phyloP scores from a whole-genome alignment of 345 rosid species.

The Populus ilicifolia region DNA sequence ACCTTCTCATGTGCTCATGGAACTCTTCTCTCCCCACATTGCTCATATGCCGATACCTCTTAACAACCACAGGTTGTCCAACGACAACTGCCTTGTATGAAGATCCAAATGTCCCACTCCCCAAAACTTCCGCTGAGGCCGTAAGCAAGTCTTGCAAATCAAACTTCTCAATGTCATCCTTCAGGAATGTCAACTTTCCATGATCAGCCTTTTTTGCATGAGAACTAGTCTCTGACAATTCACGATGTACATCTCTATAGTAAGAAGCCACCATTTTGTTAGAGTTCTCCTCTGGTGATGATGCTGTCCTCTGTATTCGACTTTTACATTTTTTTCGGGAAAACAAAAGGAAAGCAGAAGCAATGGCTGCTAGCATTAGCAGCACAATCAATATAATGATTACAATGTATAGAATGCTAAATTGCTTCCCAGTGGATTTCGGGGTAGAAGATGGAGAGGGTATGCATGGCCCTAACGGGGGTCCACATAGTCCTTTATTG shows the following conservation, averaged over 20 bases:
- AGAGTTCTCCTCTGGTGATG: constrained; percentile 15
- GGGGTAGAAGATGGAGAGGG: constrained; percentile 6
- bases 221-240: not conserved
- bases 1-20: constrained; percentile 58
- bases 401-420: constrained; percentile 7
- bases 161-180: constrained; percentile 47
- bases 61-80: constrained; percentile 50
- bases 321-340: constrained; percentile 16
- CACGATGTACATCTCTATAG: not conserved
- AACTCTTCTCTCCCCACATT: constrained; percentile 61
- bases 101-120: constrained; percentile 79
- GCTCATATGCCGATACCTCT: constrained; percentile 76
- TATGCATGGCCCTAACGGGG: constrained; percentile 48
- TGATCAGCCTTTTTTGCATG: constrained; percentile 22
- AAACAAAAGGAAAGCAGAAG: constrained; percentile 18
- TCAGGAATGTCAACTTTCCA: constrained; percentile 43
- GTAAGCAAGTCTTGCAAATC: constrained; percentile 66
- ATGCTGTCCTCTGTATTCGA: constrained; percentile 12
- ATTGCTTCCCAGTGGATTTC: not conserved
- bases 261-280: constrained; percentile 9
- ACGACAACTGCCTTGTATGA: constrained; percentile 57
- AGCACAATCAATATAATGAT: constrained; percentile 29
- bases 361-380: constrained; percentile 20
- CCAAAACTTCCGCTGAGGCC: constrained; percentile 76
- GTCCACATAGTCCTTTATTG: constrained; percentile 53